Conservation (phyloP, 169 alveolate species). For the Eimeria tenella region DNA sequence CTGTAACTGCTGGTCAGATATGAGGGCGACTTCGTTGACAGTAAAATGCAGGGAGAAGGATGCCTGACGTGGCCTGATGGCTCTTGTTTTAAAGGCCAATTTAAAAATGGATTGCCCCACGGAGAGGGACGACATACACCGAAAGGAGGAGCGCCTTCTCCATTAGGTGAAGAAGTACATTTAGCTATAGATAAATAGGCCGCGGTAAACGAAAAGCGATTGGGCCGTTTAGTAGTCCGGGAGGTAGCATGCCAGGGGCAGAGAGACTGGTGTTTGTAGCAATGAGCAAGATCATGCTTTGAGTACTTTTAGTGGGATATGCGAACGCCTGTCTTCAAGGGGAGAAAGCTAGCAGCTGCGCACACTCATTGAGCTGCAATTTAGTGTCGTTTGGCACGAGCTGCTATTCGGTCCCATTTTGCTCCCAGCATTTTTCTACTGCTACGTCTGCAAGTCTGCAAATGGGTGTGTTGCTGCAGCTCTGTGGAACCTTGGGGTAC, state of each 20-base stretch:
- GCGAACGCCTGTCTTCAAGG: no score
- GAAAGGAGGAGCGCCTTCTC: constrained; percentile 78
- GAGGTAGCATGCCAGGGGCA: no score
- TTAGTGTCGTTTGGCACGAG: no score
- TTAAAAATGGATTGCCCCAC: constrained; percentile 85
- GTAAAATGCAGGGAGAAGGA: constrained; percentile 87
- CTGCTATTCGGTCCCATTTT: no score
- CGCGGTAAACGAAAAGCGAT: no score
- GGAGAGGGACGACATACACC: constrained; percentile 84
- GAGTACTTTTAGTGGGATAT: no score
- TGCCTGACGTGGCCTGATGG: constrained; percentile 87
- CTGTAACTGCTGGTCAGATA: constrained; percentile 68
- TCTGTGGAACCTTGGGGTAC: constrained; percentile 80
- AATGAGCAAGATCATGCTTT: no score
- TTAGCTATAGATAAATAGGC: background rate
- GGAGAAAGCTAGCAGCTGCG: no score
- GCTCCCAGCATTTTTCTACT: background rate
- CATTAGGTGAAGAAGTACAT: constrained; percentile 65
- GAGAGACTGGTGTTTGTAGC: no score
- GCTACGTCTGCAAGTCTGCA: background rate
- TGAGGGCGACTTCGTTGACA: constrained; percentile 88
- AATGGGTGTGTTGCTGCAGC: constrained; percentile 62
- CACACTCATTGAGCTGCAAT: no score
- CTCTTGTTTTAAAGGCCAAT: constrained; percentile 87
- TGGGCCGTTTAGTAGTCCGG: no score